Percentiles rank a stretch among this genome's conserved stretches.
Conservation (phyloP, 306 rosid genomes). For the Cucumis cinereus region DNA sequence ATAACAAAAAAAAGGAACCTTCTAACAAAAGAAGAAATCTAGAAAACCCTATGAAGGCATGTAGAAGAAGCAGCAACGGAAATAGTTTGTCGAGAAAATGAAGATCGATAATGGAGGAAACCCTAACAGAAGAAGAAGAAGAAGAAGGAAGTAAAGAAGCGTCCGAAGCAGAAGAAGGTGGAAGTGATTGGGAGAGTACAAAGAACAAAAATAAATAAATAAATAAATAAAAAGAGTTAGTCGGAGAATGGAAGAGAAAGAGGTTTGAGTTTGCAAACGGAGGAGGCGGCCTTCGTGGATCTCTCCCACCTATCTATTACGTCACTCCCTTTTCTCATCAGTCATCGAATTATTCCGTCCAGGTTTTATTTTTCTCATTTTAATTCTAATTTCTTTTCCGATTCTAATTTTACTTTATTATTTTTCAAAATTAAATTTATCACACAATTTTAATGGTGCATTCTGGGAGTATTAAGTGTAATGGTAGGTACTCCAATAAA, state of each 20-base stretch:
- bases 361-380: background rate
- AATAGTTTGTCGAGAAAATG: background rate
- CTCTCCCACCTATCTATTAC: background rate
- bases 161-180: background rate
- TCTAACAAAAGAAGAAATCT: background rate
- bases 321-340: background rate
- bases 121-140: background rate
- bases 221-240: no score
- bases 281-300: background rate
- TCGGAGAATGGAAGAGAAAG: no score
- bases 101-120: background rate
- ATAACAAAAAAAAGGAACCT: background rate
- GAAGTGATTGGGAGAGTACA: background rate
- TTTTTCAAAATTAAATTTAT: no score
- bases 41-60: background rate
- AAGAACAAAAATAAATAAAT: no score
- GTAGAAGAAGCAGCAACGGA: background rate
- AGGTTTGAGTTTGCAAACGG: background rate
- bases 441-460: no score
- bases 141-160: no score
- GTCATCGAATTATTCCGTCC: background rate
- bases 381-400: no score
- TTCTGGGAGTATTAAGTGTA: no score
- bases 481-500: no score
- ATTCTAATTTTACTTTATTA: no score